Evolutionary conservation across 129 eudicot genomes (phyloP), one percentile per base, ranked within the genome.

Genomic region (Heracleum sosnowskyi): DNA sequence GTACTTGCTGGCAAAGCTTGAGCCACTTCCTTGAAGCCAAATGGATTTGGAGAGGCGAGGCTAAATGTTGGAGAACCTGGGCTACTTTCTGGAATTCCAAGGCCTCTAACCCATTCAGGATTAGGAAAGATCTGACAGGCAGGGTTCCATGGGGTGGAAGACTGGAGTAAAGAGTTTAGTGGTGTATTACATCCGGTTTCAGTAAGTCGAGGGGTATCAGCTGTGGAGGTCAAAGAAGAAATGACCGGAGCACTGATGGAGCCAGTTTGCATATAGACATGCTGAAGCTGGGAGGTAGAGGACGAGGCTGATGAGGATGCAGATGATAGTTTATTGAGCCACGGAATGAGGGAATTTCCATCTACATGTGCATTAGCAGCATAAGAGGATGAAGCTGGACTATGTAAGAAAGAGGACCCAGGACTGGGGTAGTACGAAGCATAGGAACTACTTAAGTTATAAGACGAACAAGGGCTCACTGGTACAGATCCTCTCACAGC

Each of bases 201-300:
- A 28, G 86, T 64, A 51, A 86, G 45, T 20, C 91, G 86, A 34
- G 97, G 93, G 47, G 91, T 89, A 33, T 81, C 82, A 31, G 88
- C 88, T 53, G 92, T 92, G 26, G 97, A 89, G 83, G 89, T 88
- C 78, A 79, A 73, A 78, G 96, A 91, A 78, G 96, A 96, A 70
- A 90, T 88, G 60, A 92, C 96, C 0, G 96, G 97, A 28, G 97
- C 96, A 69, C 96, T 92, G 70, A 88, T 87, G 84, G 96, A 88
- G 75, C 97, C 97, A 4, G 84, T 76, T 66, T 84, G 93, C 82
- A 85, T 47, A 69, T 69, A 63, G 69, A 81, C 84, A 70, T 90
- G 83, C 40, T 86, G 88, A 76, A 81, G 80, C 81, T 85, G 87
- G 53, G 84, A 73, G 64, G 12, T 20, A 55, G 31, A 24, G 28